Evolutionary conservation across 2,329 filamentous ascomycete genomes (phyloP).

Genomic region (Colletotrichum orbiculare): DNA sequence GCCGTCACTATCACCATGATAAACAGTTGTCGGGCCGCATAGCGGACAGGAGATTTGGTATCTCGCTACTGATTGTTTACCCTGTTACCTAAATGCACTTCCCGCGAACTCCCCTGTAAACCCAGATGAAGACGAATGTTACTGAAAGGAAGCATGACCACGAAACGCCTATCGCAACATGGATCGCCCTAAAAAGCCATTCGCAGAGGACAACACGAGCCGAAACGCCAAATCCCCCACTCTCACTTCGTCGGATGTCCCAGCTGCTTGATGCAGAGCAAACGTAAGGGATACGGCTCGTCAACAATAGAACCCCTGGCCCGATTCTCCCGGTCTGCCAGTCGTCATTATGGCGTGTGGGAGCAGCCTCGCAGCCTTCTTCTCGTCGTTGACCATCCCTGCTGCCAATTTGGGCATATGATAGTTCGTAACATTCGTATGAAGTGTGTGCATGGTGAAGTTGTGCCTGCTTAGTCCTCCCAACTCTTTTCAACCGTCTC

Average conservation of each 20-base stretch:
- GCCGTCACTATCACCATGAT: conserved; percentile 7
- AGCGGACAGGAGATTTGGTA: conserved; percentile 30
- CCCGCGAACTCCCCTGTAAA: conserved; percentile 36
- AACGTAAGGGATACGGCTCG: conserved; percentile 23
- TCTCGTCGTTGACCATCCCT: not conserved
- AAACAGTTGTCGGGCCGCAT: conserved; percentile 25
- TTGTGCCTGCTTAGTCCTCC: conserved; percentile 76
- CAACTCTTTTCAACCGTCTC: conserved; percentile 99
- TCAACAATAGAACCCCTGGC: conserved; percentile 1
- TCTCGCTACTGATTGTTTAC: conserved; percentile 36
- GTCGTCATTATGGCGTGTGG: conserved; percentile 6
- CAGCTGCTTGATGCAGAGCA: conserved; percentile 32
- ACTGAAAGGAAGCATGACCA: conserved; percentile 25
- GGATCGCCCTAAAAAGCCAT: conserved; percentile 29
- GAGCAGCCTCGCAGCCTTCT: conserved; percentile 17
- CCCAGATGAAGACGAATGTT: conserved; percentile 34
- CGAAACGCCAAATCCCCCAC: conserved; percentile 35
- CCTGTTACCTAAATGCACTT: conserved; percentile 34
- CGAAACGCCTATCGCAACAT: conserved; percentile 35
- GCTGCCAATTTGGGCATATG: conserved; percentile 12
- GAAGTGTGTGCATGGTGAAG: conserved; percentile 16
- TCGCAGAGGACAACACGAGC: conserved; percentile 31
- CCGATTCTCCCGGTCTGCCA: not conserved
- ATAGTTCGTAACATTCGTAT: conserved; percentile 33
- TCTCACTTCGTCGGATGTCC: conserved; percentile 23